Evolutionary conservation across 345 rosid species (phyloP), one percentile per base, ranked within the genome.

Genomic region (Brassica cretica): DNA sequence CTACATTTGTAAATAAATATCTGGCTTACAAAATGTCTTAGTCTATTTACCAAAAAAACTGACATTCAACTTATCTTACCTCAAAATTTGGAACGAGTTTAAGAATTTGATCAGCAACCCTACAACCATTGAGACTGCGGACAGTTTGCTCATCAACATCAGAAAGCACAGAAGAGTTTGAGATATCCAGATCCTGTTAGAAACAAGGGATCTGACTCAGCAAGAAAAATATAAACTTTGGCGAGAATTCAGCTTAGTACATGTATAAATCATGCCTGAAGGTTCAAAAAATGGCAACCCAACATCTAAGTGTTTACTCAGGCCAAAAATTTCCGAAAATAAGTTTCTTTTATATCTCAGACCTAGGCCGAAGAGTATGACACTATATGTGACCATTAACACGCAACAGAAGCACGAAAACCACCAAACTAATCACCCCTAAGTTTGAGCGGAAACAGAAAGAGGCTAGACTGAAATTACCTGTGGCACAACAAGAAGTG

Each of bases 81-180:
- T 91, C 85, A 61, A 82, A 80, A 77, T 89, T 88, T 25, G 98
- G 97, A 84, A 94, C 93, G 8, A 88, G 91, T 83, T 86, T 91
- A n/a, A 94, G 88, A 78, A 94, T 94, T 85, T 90, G 97, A 83
- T 91, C 97, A 15, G 98, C 96, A 84, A 90, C 98, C 77, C 97
- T 85, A 85, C 98, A 94, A 19, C 98, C 98, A 81, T 91, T 91
- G 75, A 94, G 98, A 82, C 94, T 91, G 53, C 96, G 90, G 65
- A 86, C 98, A 68, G 94, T 91, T 41, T 84, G 93, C 76, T 89
- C 98, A 83, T 94, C 98, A 35, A 88, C 90, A 63, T 90, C 70
- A 73, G 82, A 77, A 18, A 91, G 85, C 78, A 94, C 92, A 69
- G 88, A 84, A 18, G 74, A 82, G 68, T 80, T 39, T 1, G 98